Evolutionary conservation across 2,329 filamentous ascomycete genomes (phyloP), one percentile per base, ranked within the genome.

Genomic region (Sporothrix schenckii): DNA sequence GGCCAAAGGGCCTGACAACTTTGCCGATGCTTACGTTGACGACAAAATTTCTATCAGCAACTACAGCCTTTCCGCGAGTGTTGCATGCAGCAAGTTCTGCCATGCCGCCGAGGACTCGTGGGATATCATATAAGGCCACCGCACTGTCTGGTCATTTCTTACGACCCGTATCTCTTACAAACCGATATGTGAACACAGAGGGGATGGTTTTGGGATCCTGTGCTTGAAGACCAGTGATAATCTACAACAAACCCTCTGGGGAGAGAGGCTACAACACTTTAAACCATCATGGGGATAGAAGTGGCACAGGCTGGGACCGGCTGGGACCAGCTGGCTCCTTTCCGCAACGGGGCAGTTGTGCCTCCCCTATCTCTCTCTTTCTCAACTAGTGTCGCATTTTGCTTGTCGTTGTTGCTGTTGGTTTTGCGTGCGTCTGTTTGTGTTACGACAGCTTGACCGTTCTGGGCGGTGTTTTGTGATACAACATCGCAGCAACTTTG

Each of bases 21-120:
- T 99, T 79, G 95, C 95, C 74, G 95, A 99, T 79, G 87, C 88
- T 53, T 93, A 92, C 81, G 96, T 98, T 77, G 94, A 98, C 78
- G 95, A 99, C 82, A 92, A 96, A 77, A 98, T 99, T 78, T 93
- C 92, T 76, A 98, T 99, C 83, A 98, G 94, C 86, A 97, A 97
- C 81, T 99, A 92, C 86, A 97, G 94, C 78, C 86, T 99, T 73
- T 97, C 93, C 78, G 95, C 95, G 72, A 98, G 94, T 83, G 95
- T 99, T 73, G 94, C 95, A 56, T 99, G 95, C 86, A 97, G 94
- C 88, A 99, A 98, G 81, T 98, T 99, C 85, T 98, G 95, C 82
- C 95, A 99, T 81, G 95, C 94, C 53, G 94, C 94, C 56, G 95
- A 99, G 82, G 95, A 99, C 80, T 91, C 91, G 49, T 99, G 95